Evolutionary conservation across 768 basidiomycete species (phyloP).

Genomic region (Amanita pseudoporphyria): DNA sequence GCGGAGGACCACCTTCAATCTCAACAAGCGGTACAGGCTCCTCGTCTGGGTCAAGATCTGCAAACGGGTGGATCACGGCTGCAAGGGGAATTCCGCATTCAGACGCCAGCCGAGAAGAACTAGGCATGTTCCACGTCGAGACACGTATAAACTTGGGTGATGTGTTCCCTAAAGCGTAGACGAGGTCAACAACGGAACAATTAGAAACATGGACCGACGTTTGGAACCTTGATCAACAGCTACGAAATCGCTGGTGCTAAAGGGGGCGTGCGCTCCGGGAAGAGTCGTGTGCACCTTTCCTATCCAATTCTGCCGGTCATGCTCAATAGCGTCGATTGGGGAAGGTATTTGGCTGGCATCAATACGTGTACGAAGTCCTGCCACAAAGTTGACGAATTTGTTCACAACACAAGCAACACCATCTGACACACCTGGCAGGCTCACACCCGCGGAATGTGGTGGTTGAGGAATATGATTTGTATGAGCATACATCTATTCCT

Average conservation of each 20-base stretch:
- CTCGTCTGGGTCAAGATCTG: conserved; percentile 67
- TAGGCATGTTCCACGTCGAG: conserved; percentile 85
- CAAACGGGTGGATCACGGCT: conserved; percentile 85
- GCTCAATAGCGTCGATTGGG: conserved; percentile 67
- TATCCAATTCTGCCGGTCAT: conserved; percentile 75
- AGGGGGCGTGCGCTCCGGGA: conserved; percentile 55
- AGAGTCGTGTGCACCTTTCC: conserved; percentile 53
- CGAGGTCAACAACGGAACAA: background rate
- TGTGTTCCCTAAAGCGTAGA: conserved; percentile 55
- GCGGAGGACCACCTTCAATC: conserved; percentile 61
- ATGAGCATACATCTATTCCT: conserved; percentile 5
- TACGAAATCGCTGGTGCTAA: conserved; percentile 79
- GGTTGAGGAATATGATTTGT: conserved; percentile 8
- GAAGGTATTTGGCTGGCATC: conserved; percentile 91
- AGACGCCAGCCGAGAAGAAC: conserved; percentile 63
- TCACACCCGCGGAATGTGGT: conserved; percentile 7
- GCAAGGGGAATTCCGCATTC: conserved; percentile 82
- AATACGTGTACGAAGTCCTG: conserved; percentile 74
- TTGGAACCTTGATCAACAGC: conserved; percentile 77
- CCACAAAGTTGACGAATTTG: conserved; percentile 6
- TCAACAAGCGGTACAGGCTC: conserved; percentile 75
- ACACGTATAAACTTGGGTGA: conserved; percentile 85
- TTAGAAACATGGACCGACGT: too few relatives aligned
- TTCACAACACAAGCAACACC: background rate
- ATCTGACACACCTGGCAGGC: conserved; percentile 2